Conservation (phyloP, 768 basidiomycete genomes). For the Boletus speciosus region DNA sequence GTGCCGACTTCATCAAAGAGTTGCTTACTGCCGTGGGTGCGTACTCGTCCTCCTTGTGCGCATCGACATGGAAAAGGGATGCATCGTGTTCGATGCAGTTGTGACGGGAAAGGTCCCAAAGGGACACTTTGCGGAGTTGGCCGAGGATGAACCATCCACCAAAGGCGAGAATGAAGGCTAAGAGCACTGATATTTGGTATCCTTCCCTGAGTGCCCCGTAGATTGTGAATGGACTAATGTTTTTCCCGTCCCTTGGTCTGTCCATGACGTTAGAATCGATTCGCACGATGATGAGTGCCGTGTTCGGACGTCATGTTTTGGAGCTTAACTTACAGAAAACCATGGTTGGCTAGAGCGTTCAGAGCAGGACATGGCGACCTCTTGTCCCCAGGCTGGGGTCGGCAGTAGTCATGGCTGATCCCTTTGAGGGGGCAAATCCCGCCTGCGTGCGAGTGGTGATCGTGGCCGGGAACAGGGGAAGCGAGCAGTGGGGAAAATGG, state of each 20-base stretch:
- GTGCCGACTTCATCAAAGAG: slow-evolving; percentile 38
- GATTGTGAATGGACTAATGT: slow-evolving; percentile 40
- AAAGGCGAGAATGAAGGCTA: slow-evolving; percentile 47
- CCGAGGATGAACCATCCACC: slow-evolving; percentile 46
- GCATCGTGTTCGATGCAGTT: slow-evolving; percentile 56
- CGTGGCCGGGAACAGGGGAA: slow-evolving; percentile 13
- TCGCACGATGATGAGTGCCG: neutral
- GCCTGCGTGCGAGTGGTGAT: slow-evolving; percentile 18
- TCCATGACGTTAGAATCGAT: neutral
- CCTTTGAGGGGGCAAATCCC: slow-evolving; percentile 42
- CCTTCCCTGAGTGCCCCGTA: slow-evolving; percentile 43
- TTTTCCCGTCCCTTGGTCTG: slow-evolving; percentile 51
- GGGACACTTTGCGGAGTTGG: slow-evolving; percentile 33
- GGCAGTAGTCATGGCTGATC: slow-evolving; percentile 37
- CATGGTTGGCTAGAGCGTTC: slow-evolving; percentile 72
- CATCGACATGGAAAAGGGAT: slow-evolving; percentile 49
- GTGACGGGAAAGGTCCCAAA: slow-evolving; percentile 44
- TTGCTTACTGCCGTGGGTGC: slow-evolving; percentile 45
- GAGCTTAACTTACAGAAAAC: slow-evolving; percentile 55
- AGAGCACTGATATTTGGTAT: slow-evolving; percentile 46
- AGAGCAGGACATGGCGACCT: slow-evolving; percentile 72
- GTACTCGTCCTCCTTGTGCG: slow-evolving; percentile 41
- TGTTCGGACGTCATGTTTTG: neutral
- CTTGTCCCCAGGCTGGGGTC: slow-evolving; percentile 44
- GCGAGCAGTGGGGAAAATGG: slow-evolving; percentile 8